A percentile compares a stretch with the other conserved stretches of the same genome.
Conservation (phyloP, 2,329 filamentous ascomycete genomes). For the Cucurbitaria berberidis region DNA sequence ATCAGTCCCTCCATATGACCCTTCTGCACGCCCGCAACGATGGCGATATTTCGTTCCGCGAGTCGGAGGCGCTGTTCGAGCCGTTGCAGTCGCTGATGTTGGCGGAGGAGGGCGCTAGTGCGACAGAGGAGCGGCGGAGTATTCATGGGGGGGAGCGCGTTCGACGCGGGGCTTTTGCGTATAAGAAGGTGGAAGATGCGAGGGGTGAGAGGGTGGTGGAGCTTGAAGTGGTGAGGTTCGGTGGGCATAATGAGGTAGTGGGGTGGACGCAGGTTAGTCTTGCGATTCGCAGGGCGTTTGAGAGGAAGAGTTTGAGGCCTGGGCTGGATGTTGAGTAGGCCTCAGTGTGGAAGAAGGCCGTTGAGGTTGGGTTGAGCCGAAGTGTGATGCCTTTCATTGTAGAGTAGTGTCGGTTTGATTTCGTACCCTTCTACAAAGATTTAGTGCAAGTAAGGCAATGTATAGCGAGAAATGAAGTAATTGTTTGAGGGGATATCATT, state of each 20-base stretch:
- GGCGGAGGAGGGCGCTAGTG: constrained; percentile 34
- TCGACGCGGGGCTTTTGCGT: constrained; percentile 45
- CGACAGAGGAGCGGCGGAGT: constrained; percentile 36
- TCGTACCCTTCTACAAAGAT: no score
- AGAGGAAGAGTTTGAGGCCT: constrained; percentile 49
- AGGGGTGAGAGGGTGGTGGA: constrained; percentile 42
- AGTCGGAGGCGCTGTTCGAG: constrained; percentile 55
- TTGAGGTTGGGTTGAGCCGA: neutral
- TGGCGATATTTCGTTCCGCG: constrained; percentile 77
- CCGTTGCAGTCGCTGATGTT: constrained; percentile 36
- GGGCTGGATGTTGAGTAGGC: constrained; percentile 39
- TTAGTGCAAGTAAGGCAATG: no score
- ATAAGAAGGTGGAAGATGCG: constrained; percentile 38
- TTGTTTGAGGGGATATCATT: constrained; percentile 1
- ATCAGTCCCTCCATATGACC: constrained; percentile 53
- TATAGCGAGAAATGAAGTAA: neutral
- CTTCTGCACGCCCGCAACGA: constrained; percentile 84
- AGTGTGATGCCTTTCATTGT: no score
- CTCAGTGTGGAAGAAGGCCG: neutral
- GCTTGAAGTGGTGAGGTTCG: constrained; percentile 53
- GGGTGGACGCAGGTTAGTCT: constrained; percentile 68
- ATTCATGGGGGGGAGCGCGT: constrained; percentile 42
- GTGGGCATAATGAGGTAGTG: constrained; percentile 71
- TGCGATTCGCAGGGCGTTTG: constrained; percentile 71
- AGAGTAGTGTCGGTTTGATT: no score